Conservation (phyloP, 1,139 yeast species). For the Pichia sp. region DNA sequence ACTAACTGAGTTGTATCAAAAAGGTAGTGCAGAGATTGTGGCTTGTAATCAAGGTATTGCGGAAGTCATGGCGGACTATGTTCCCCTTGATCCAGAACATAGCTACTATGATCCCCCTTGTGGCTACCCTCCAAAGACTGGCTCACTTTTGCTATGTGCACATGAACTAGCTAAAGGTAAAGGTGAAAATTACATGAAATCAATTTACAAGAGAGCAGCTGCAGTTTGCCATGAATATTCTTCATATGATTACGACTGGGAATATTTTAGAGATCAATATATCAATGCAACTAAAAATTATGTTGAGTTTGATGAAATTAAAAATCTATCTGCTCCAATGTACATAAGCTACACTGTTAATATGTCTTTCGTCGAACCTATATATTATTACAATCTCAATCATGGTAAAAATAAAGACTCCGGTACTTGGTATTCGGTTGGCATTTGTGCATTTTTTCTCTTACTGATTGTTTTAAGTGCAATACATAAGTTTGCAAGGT, state of each 20-base stretch:
- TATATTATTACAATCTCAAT: neutral
- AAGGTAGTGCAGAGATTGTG: neutral
- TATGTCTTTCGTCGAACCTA: neutral
- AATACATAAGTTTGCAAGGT: slow-evolving; percentile 9
- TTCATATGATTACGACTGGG: neutral
- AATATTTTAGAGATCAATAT: slow-evolving; percentile 3
- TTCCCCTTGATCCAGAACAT: neutral
- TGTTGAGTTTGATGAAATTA: neutral
- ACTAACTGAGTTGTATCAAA: neutral
- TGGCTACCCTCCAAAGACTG: slow-evolving; percentile 22
- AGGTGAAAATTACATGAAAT: slow-evolving; percentile 3
- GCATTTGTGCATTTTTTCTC: slow-evolving; percentile 11
- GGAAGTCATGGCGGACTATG: neutral
- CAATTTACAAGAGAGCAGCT: neutral
- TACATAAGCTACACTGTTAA: slow-evolving; percentile 9
- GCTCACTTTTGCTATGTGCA: slow-evolving; percentile 24
- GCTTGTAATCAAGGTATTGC: neutral
- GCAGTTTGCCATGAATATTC: neutral
- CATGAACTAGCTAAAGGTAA: slow-evolving; percentile 9
- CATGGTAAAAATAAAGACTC: slow-evolving; percentile 12
- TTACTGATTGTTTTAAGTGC: slow-evolving; percentile 10
- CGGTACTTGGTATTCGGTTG: slow-evolving; percentile 14
- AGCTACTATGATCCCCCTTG: slow-evolving; percentile 10
- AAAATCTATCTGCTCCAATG: slow-evolving; percentile 5
- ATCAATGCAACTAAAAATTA: slow-evolving; percentile 8